Conservation (phyloP, 129 eudicot species). For the Chrysanthemum lavandulifolium region DNA sequence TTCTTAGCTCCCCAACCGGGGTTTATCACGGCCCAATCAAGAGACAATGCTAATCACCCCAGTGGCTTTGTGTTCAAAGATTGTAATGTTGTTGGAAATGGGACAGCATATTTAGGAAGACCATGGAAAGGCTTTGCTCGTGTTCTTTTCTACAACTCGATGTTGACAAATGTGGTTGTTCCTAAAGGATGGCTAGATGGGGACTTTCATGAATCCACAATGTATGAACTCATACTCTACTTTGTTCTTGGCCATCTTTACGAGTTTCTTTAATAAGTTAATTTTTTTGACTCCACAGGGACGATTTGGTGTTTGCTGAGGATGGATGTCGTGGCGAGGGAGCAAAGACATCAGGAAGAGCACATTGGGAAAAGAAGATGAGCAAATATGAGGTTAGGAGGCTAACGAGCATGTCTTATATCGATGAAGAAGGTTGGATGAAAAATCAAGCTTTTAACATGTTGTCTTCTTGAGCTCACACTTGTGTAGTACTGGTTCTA, state of each 20-base stretch:
- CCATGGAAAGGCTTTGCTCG: slow-evolving; percentile 70
- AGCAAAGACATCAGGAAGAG: slow-evolving; percentile 37
- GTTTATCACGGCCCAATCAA: slow-evolving; percentile 70
- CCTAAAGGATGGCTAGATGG: slow-evolving; percentile 67
- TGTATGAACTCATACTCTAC: slow-evolving; percentile 8
- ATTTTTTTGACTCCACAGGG: not conserved
- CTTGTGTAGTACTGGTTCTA: not conserved
- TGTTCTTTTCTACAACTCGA: slow-evolving; percentile 55
- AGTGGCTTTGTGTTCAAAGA: slow-evolving; percentile 70
- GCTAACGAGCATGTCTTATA: slow-evolving; percentile 44
- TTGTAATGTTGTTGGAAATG: slow-evolving; percentile 54
- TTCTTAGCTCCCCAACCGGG: slow-evolving; percentile 44
- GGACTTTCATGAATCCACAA: slow-evolving; percentile 27
- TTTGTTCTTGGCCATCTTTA: not conserved
- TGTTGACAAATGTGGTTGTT: slow-evolving; percentile 40
- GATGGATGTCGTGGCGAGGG: slow-evolving; percentile 50
- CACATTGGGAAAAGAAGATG: slow-evolving; percentile 48
- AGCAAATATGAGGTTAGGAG: slow-evolving; percentile 23
- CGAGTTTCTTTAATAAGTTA: not conserved
- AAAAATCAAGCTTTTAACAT: slow-evolving; percentile 36
- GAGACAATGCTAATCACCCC: slow-evolving; percentile 26
- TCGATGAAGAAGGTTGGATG: slow-evolving; percentile 69
- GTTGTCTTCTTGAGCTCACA: slow-evolving; percentile 17
- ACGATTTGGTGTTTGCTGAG: slow-evolving; percentile 49
- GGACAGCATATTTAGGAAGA: slow-evolving; percentile 59